Evolutionary conservation across 208 protist genomes (phyloP).

Genomic region (Leishmania braziliensis): DNA sequence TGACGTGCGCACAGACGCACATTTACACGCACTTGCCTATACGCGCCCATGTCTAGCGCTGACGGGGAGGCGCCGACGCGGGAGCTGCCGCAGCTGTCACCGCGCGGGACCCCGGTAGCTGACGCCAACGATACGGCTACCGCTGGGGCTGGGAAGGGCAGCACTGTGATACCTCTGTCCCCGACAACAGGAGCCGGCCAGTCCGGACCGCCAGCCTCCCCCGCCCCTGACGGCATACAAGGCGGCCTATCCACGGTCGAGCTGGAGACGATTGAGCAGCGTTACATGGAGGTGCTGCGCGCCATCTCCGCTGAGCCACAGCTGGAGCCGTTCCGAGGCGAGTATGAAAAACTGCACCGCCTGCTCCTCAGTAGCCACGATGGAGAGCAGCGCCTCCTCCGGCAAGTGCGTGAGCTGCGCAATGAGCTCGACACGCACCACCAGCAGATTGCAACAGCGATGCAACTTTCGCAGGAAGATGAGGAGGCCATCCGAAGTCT

Average conservation of each 20-base stretch:
- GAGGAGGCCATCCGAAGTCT: conserved; percentile 94
- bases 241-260: conserved; percentile 51
- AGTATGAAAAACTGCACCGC: conserved; percentile 98
- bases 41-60: not conserved
- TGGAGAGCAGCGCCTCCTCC: conserved; percentile 96
- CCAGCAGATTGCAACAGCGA: conserved; percentile 95
- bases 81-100: not conserved
- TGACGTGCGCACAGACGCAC: not conserved
- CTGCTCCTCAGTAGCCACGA: conserved; percentile 97
- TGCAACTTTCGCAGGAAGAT: conserved; percentile 97
- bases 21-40: not conserved
- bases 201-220: not conserved
- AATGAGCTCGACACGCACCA: conserved; percentile 95
- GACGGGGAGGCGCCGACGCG: not conserved
- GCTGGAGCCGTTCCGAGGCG: conserved; percentile 94
- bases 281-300: conserved; percentile 93
- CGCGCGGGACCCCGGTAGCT: not conserved
- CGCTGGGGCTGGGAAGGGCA: not conserved
- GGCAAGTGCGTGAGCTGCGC: conserved; percentile 94
- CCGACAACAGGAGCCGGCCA: not conserved
- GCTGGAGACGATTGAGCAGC: conserved; percentile 93
- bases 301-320: conserved; percentile 94
- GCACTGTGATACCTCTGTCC: not conserved
- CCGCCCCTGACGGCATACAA: conserved; percentile 7
- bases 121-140: not conserved